Conservation (phyloP, 2,329 filamentous ascomycete genomes). For the Microcyclosporella mali region DNA sequence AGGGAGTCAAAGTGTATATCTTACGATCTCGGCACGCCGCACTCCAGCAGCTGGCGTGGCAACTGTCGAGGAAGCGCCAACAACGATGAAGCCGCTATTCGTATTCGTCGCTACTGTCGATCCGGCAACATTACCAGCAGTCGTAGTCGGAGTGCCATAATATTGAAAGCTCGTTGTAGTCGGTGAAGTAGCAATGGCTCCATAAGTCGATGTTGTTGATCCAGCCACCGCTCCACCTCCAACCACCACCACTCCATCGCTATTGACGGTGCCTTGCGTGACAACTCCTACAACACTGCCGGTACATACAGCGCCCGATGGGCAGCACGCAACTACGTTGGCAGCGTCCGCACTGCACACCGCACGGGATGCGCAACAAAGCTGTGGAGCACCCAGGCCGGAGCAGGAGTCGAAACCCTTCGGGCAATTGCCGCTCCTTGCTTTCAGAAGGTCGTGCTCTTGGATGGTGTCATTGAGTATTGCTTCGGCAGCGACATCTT, state of each 20-base stretch:
- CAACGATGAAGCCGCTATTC: constrained; percentile 27
- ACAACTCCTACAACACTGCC: constrained; percentile 43
- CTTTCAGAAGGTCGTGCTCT: constrained; percentile 25
- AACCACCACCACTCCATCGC: constrained; percentile 21
- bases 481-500: constrained; percentile 15
- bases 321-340: constrained; percentile 57
- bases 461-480: constrained; percentile 13
- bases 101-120: constrained; percentile 12
- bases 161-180: constrained; percentile 20
- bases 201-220: constrained; percentile 15
- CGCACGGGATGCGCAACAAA: constrained; percentile 51
- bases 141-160: constrained; percentile 18
- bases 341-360: constrained; percentile 52
- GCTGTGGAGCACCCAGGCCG: constrained; percentile 45
- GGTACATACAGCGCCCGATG: constrained; percentile 51
- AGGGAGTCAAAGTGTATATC: constrained; percentile 9
- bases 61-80: constrained; percentile 29
- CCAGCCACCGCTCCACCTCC: constrained; percentile 18
- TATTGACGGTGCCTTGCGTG: constrained; percentile 29
- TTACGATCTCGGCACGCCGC: constrained; percentile 28
- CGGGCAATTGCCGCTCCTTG: constrained; percentile 42
- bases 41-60: constrained; percentile 27
- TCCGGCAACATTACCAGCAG: constrained; percentile 21
- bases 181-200: constrained; percentile 14
- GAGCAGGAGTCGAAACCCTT: constrained; percentile 48